These are phyloP conservation scores for Claviceps quebecensis DNA, from an alignment of 2,329 filamentous ascomycete species.

Conservation along the genomic window DNA sequence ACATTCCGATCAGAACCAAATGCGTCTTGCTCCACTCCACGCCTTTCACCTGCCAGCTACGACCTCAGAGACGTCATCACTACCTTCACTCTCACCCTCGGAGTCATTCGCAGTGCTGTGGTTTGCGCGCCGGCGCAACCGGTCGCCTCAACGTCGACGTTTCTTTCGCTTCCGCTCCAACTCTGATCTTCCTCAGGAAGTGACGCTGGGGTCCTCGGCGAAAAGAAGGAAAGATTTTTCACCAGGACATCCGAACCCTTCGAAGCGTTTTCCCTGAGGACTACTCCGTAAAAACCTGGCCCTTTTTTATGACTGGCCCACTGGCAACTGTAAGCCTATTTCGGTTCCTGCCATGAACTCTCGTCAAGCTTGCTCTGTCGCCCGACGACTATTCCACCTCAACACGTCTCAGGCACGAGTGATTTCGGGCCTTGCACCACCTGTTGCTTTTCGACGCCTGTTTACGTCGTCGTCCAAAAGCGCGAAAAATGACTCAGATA, in stretches of 20 bases:
- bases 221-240: background rate
- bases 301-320: background rate
- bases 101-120: background rate
- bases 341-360: constrained; percentile 6
- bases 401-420: background rate
- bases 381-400: constrained; percentile 5
- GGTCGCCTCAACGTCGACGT: background rate
- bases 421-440: background rate
- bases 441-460: background rate
- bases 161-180: background rate
- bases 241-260: background rate
- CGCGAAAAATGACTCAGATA: background rate
- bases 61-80: background rate
- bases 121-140: background rate
- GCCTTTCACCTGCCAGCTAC: background rate
- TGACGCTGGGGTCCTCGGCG: background rate
- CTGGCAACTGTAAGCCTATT: background rate
- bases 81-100: no score
- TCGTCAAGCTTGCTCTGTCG: constrained; percentile 5
- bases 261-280: background rate
- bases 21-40: background rate
- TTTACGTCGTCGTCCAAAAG: constrained; percentile 1
- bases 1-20: background rate
- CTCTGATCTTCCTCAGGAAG: background rate
- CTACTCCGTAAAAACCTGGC: background rate